Base-by-base conservation (phyloP, 306 rosid genomes). In the Quercus mongolica region DNA sequence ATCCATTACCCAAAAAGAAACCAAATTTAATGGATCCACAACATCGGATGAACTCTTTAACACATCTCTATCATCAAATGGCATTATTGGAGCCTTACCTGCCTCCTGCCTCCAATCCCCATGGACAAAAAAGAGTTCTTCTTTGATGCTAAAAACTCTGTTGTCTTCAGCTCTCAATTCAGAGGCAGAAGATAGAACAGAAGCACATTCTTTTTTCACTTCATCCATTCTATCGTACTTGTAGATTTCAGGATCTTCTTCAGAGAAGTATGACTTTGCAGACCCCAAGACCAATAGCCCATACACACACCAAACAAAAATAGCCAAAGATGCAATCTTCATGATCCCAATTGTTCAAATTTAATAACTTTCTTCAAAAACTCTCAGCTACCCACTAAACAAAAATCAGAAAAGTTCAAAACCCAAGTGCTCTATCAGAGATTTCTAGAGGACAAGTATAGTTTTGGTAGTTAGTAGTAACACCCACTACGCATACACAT, bases 21-120 rank as follows among this genome's bases (percentile, higher is more conserved):
- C 88, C 85, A 94, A 86, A 25, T 87, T 92, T 79, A 74, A 56
- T 0, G 94, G 83, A 67, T 64, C 74, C 23, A 15, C 82, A 35
- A 65, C 81, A 72, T 69, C 88, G 18, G 75, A 38, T 14, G 76
- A 54, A n/a, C 25, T 20, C 41, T 52, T 79, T 3, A 63, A 56
- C 74, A 69, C 73, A 21, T 69, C 64, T 52, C 30, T 25, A 58
- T 74, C 88, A 78, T 88, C 86, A 81, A 90, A 94, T 1, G 99
- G 99, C 88, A 92, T 78, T 6, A 94, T 65, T 25, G 99, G 97
- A 73, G 81, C 83, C 64, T 90, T 87, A 28, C 89, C 91, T 30
- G 20, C 84, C 52, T 84, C 90, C 79, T 94, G 95, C 59, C 63
- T 77, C 97, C 99, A 94, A 83, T 94, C 99, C 63, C 97, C 99